Evolutionary conservation across 331 rosid genomes (phyloP).

Genomic region (Pyrus hybrid): DNA sequence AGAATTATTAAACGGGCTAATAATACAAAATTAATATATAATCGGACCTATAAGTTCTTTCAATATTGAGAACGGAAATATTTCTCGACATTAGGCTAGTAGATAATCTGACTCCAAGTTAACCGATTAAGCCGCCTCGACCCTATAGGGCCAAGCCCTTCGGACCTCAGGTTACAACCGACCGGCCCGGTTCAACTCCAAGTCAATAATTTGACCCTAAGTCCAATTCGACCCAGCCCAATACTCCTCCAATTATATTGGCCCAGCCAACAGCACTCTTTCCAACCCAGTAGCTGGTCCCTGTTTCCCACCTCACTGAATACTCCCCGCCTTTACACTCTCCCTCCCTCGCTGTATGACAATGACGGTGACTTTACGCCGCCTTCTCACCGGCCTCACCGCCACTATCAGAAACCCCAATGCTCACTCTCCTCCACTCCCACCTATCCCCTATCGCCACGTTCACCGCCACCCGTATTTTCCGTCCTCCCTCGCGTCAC

Average conservation of each 20-base stretch:
- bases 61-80: no score
- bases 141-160: not conserved
- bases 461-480: not conserved
- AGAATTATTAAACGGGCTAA: no score
- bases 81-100: no score
- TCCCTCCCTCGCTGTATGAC: not conserved
- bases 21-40: no score
- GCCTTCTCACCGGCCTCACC: slow-evolving; percentile 15
- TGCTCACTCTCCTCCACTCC: not conserved
- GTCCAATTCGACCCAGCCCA: not conserved
- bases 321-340: not conserved
- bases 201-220: not conserved
- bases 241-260: not conserved
- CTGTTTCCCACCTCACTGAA: not conserved
- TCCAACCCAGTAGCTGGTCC: not conserved
- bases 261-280: not conserved
- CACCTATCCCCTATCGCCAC: not conserved
- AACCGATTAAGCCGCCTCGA: not conserved
- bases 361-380: slow-evolving; percentile 17
- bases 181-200: not conserved
- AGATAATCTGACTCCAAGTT: no score
- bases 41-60: no score
- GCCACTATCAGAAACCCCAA: slow-evolving; percentile 10
- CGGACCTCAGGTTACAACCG: not conserved
- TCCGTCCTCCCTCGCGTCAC: not conserved